phyloP scores from a whole-genome alignment of 345 rosid species.

The Eucalyptus marginata region DNA sequence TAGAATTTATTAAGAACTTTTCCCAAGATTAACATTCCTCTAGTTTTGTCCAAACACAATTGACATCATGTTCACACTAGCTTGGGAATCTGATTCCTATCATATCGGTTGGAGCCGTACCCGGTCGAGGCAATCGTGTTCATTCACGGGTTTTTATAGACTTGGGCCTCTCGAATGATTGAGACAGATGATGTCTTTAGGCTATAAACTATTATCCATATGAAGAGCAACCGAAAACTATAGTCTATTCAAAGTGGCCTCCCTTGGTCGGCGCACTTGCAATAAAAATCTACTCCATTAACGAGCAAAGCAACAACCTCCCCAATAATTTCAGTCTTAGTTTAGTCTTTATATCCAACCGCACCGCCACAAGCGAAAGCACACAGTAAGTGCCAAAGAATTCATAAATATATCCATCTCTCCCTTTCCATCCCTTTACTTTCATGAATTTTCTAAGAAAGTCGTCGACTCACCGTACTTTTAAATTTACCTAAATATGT shows the following conservation, averaged over 20 bases:
- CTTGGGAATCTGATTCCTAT: not conserved
- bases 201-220: not conserved
- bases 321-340: not conserved
- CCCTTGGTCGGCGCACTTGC: not conserved
- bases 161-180: not conserved
- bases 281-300: not conserved
- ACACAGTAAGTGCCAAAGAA: not conserved
- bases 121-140: accelerated
- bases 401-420: not conserved
- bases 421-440: not conserved
- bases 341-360: not conserved
- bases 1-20: too few relatives aligned
- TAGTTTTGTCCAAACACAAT: not conserved
- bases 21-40: not conserved
- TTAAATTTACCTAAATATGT: too few relatives aligned
- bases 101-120: not conserved
- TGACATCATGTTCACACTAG: not conserved
- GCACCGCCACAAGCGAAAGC: not conserved
- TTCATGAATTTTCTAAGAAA: not conserved
- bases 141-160: not conserved
- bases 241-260: not conserved
- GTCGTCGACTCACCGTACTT: not conserved
- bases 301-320: not conserved
- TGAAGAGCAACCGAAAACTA: not conserved
- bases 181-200: not conserved